Conservation (phyloP, 768 basidiomycete species). For the Termitomyces bulborhizus region DNA sequence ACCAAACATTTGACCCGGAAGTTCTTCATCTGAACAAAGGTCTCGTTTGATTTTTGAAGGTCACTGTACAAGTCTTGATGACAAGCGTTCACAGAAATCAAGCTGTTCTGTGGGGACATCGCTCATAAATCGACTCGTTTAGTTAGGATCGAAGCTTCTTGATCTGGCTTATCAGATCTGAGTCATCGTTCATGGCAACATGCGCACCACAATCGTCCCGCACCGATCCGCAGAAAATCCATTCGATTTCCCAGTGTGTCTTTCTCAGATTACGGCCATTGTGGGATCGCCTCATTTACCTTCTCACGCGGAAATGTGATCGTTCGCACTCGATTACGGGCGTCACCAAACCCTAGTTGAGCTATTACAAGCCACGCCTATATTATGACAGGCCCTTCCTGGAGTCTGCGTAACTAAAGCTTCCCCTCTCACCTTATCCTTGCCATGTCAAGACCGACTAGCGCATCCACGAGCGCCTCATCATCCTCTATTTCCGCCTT, state of each 20-base stretch:
- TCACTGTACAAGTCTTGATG: background rate
- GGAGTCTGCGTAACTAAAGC: constrained; percentile 6
- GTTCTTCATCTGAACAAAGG: background rate
- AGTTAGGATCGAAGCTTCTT: constrained; percentile 14
- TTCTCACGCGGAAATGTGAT: constrained; percentile 16
- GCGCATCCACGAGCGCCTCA: constrained; percentile 21
- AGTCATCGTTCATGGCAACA: constrained; percentile 24
- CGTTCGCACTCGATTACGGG: constrained; percentile 19
- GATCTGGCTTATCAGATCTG: constrained; percentile 19
- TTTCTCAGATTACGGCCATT: constrained; percentile 20
- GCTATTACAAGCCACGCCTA: constrained; percentile 19
- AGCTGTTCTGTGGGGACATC: background rate
- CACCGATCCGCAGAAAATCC: constrained; percentile 35
- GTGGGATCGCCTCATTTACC: constrained; percentile 18
- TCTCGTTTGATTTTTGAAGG: background rate
- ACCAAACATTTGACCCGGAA: background rate
- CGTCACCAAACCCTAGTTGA: constrained; percentile 19
- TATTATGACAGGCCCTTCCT: constrained; percentile 10
- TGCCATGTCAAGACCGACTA: constrained; percentile 25
- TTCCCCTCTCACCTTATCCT: constrained; percentile 12
- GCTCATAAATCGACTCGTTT: constrained; percentile 1
- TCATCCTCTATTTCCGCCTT: constrained; percentile 15
- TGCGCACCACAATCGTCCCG: constrained; percentile 18
- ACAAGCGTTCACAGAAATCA: background rate
- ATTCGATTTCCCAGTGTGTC: constrained; percentile 19